phyloP scores from a whole-genome alignment of 2,329 filamentous ascomycete species.

The Aspergillus sclerotialis region DNA sequence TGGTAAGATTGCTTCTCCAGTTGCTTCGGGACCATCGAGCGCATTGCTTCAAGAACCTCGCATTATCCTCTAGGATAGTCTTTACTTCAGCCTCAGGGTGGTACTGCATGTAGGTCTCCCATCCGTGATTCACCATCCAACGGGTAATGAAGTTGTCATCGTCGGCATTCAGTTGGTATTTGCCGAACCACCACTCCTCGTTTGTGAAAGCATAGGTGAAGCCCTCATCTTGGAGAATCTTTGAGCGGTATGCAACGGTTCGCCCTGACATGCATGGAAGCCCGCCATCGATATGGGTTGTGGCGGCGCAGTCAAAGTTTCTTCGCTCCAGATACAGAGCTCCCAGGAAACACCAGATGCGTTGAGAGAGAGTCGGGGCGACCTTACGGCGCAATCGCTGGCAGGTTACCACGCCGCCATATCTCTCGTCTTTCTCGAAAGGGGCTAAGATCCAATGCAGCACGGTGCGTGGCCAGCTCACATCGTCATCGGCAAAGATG shows the following conservation, averaged over 20 bases:
- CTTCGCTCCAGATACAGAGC: constrained; percentile 87
- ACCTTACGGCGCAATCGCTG: constrained; percentile 72
- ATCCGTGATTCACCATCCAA: constrained; percentile 86
- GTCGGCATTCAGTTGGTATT: constrained; percentile 87
- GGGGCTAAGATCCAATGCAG: constrained; percentile 89
- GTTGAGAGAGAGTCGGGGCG: constrained; percentile 51
- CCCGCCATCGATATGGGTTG: constrained; percentile 88
- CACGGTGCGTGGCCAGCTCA: constrained; percentile 80
- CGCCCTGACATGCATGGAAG: constrained; percentile 95
- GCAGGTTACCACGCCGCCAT: constrained; percentile 88
- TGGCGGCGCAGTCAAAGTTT: constrained; percentile 95
- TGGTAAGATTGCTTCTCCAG: constrained; percentile 94
- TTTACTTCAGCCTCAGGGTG: constrained; percentile 84
- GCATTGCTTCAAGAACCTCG: constrained; percentile 88
- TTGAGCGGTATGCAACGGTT: constrained; percentile 83
- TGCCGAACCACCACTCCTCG: constrained; percentile 71
- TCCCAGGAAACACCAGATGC: constrained; percentile 81
- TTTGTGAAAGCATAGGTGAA: constrained; percentile 88
- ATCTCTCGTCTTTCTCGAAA: constrained; percentile 68
- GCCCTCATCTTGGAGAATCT: constrained; percentile 75
- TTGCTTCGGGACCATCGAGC: constrained; percentile 94
- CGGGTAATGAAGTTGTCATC: constrained; percentile 98
- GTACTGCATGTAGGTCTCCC: constrained; percentile 95
- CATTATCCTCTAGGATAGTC: constrained; percentile 84
- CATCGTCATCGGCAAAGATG: constrained; percentile 91